Evolutionary conservation across 2,329 filamentous ascomycete genomes (phyloP), one percentile per base, ranked within the genome.

Genomic region (Aureobasidium melanogenum): DNA sequence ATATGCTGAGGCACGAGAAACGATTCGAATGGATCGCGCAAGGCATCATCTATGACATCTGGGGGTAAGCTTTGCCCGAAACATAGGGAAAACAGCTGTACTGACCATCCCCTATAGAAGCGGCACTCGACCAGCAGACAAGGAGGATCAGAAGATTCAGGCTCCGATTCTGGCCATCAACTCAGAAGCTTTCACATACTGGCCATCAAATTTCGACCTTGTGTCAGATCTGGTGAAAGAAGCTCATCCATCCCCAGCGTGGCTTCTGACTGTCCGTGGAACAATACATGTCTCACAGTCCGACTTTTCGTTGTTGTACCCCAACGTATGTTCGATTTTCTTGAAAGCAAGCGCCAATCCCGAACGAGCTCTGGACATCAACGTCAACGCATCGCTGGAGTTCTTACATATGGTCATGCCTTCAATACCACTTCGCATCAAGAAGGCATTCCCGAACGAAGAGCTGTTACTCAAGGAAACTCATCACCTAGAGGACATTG

Each of bases 151-250:
- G 17, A 54, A 43, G n/a, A 61, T 82, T 47, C 73, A 75, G 39
- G 77, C 80, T 14, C 85, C 85, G 5, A 68, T 88, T 8, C 76
- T 88, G 6, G 82, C 81, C 3, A 84, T 88, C 68, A 86, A 86
- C 52, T 83, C 80, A 6, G 86, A 88, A 70, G 85, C 84, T 0
- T 88, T 88, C 73, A 87, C 87, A 77, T 85, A 88, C 71, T 88
- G 85, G 85, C 78, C 81, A 24, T 76, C 79, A 2, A 88, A 88
- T 63, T 86, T 86, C 67, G 73, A 82, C 43, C 77, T 80, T 38
- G 77, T 87, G 10, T 76, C 80, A 64, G 74, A 76, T 0, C 74
- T 88, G 17, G 82, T 84, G 69, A 73, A 79, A 26, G 84, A 88
- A 71, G 81, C 77, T 78, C 79, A 28, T 75, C 63, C 66, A 6